These are phyloP conservation scores for Suhomyces maxii DNA, from an alignment of 1,139 yeast species.

Conservation along the genomic window DNA sequence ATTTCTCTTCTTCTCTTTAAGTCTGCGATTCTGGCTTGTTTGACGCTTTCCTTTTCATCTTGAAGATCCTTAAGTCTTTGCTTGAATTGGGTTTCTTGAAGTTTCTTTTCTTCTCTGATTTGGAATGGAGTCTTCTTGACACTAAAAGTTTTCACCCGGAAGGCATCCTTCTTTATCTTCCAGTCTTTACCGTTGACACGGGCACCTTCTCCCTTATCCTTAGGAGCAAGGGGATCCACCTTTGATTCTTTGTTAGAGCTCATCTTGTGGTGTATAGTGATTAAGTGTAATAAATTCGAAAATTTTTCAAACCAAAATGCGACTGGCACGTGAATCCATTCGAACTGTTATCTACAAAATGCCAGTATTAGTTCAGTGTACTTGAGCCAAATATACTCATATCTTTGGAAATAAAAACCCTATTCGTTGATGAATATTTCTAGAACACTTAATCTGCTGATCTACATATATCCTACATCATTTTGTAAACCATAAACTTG, in stretches of 20 bases:
- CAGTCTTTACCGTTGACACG: conserved; percentile 30
- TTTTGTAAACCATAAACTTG: no score
- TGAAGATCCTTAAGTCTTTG: conserved; percentile 57
- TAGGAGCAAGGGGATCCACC: conserved; percentile 22
- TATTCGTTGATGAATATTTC: no score
- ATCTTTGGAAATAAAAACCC: no score
- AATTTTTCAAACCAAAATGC: conserved; percentile 4
- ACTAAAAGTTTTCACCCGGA: conserved; percentile 23
- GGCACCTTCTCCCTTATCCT: conserved; percentile 25
- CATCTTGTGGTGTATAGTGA: conserved; percentile 1
- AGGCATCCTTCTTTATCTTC: conserved; percentile 29
- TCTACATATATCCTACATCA: no score
- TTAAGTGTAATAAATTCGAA: conserved; percentile 1
- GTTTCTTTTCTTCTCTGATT: conserved; percentile 36
- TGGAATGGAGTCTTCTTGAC: conserved; percentile 19
- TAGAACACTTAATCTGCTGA: no score
- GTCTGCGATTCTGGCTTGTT: conserved; percentile 50
- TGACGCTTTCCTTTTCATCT: conserved; percentile 60
- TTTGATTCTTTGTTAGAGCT: conserved; percentile 1
- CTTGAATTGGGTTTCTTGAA: conserved; percentile 47
- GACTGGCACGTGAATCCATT: background rate
- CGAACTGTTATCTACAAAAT: no score
- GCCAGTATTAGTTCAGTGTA: no score
- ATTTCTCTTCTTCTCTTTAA: conserved; percentile 65
- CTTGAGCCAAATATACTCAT: no score